Base-by-base conservation (phyloP, 306 rosid genomes). In the Medicago ruthenica region DNA sequence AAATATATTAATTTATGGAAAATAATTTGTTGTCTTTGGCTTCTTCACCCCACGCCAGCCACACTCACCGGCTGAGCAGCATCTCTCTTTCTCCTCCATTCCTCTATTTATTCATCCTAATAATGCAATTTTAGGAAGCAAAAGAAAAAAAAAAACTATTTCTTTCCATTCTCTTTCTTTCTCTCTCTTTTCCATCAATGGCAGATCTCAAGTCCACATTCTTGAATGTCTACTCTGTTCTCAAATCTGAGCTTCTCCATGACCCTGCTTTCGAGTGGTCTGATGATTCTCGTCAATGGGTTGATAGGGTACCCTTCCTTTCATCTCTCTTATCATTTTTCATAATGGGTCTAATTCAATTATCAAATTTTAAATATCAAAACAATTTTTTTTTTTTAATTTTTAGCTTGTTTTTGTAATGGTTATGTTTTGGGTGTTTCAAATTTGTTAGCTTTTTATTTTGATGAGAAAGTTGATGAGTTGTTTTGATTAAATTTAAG, bases 191-290 rank as follows among this genome's bases (percentile, higher is more conserved):
- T 12, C 13, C 20, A 71, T 42, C 67, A 77, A 87, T 93, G 98
- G 91, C 92, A 79, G 96, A 90, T 93, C 90, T 85, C 24, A 90
- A 74, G 87, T 83, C 96, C 42, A 85, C 82, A 40, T 93, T 90
- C 84, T 41, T 86, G 77, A 68, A 93, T n/a, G 91, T 89, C 14
- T 92, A 92, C 85, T 71, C 88, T 0, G 86, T 85, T 63, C 88
- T 92, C 62, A 92, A 92, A 77, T 82, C 86, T 5, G 96, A 93
- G 79, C 91, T 93, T 63, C 75, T 93, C 50, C 53, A 80, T 20
- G 98, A 93, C 80, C 89, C 96, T 31, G 89, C 94, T 44, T 93
- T 93, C 57, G 96, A 93, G 41, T 90, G 76, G 82, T 76, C 92
- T 1, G 88, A 83, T 5, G 90, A 76, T 48, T 81, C 98, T 80